Percentiles rank a stretch among this genome's conserved stretches.
Evolutionary conservation across 768 basidiomycete species (phyloP).

Genomic region (Leccinellum albellum): DNA sequence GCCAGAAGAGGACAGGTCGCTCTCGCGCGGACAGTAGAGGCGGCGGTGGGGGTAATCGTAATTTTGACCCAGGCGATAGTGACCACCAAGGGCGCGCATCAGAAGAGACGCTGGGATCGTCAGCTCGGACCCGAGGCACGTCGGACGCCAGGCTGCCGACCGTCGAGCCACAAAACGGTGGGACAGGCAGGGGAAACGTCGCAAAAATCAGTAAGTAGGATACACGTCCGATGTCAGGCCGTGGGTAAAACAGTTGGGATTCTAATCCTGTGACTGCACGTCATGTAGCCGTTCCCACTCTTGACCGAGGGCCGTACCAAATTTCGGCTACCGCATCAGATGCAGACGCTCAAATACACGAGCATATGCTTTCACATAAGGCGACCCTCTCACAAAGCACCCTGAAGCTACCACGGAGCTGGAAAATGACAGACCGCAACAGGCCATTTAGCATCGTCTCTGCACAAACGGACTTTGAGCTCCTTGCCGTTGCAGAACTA

Average conservation of each 20-base stretch:
- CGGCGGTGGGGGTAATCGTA: slow-evolving; percentile 38
- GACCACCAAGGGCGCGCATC: slow-evolving; percentile 33
- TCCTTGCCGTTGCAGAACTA: slow-evolving; percentile 48
- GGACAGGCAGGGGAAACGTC: slow-evolving; percentile 17
- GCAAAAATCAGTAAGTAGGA: slow-evolving; percentile 29
- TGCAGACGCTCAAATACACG: slow-evolving; percentile 13
- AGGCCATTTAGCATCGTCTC: slow-evolving; percentile 45
- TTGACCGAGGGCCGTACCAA: slow-evolving; percentile 17
- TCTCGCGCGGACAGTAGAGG: slow-evolving; percentile 47
- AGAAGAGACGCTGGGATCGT: slow-evolving; percentile 33
- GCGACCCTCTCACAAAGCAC: slow-evolving; percentile 24
- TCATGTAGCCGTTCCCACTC: slow-evolving; percentile 21
- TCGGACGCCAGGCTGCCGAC: slow-evolving; percentile 54
- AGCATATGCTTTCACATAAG: slow-evolving; percentile 22
- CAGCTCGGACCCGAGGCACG: slow-evolving; percentile 56
- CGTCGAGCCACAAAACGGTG: slow-evolving; percentile 26
- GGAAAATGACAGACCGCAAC: slow-evolving; percentile 24
- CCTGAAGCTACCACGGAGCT: slow-evolving; percentile 16
- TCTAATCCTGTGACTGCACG: slow-evolving; percentile 22
- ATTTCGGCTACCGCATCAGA: slow-evolving; percentile 6
- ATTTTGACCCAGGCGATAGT: slow-evolving; percentile 34
- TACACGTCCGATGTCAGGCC: slow-evolving; percentile 7
- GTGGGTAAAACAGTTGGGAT: slow-evolving; percentile 21
- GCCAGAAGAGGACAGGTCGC: slow-evolving; percentile 63
- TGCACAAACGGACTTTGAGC: slow-evolving; percentile 45